A percentile compares a stretch with the other conserved stretches of the same genome.
Conservation (phyloP, 192 early-diverging fungal species). For the Backusella liffmaniae region DNA sequence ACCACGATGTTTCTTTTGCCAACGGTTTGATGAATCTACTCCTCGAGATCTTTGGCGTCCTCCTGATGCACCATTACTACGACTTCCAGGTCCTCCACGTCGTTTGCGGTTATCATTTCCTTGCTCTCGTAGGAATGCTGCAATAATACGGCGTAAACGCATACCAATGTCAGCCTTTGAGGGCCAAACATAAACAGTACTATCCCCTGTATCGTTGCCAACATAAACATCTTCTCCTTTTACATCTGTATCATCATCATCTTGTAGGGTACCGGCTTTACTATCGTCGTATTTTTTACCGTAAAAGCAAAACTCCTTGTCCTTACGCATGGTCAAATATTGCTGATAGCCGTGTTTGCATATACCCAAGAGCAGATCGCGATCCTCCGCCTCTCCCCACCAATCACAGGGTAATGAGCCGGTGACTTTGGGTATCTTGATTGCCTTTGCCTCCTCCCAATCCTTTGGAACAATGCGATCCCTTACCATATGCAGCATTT, state of each 20-base stretch:
- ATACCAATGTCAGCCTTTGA: constrained; percentile 60
- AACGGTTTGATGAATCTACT: constrained; percentile 40
- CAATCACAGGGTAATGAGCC: constrained; percentile 56
- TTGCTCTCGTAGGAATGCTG: constrained; percentile 50
- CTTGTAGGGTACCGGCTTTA: constrained; percentile 32
- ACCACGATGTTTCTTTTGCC: constrained; percentile 53
- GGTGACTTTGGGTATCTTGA: constrained; percentile 64
- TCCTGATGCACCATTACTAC: neutral
- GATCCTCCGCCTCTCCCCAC: constrained; percentile 81
- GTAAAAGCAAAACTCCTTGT: constrained; percentile 54
- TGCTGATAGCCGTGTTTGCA: constrained; percentile 75
- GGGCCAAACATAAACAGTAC: constrained; percentile 49
- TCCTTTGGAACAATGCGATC: constrained; percentile 64
- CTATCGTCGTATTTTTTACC: constrained; percentile 50
- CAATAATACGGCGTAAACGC: constrained; percentile 55
- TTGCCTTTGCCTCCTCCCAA: constrained; percentile 58
- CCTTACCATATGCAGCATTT: constrained; percentile 75
- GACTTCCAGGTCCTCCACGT: constrained; percentile 5
- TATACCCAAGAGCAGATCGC: constrained; percentile 77
- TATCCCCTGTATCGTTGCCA: constrained; percentile 27
- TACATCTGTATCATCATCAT: constrained; percentile 21
- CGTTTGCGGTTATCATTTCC: constrained; percentile 40
- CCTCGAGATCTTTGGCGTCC: neutral
- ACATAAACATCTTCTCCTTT: constrained; percentile 20
- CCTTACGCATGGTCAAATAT: constrained; percentile 47